These are phyloP conservation scores for Datisca glomerata DNA, from an alignment of 306 rosid genomes.

Conservation along the genomic window DNA sequence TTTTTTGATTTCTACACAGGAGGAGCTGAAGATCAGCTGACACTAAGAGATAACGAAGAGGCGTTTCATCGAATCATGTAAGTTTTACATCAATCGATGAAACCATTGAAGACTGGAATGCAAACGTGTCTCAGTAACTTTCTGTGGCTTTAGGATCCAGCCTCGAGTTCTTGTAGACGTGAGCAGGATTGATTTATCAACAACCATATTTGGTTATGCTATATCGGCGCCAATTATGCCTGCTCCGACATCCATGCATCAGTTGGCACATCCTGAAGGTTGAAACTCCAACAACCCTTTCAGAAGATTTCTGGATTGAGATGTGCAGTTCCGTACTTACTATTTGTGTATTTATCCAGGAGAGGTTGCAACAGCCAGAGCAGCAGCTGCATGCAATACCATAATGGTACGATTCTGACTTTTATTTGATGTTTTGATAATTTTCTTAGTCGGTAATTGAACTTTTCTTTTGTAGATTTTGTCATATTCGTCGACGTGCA, in stretches of 20 bases:
- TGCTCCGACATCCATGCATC: slow-evolving; percentile 45
- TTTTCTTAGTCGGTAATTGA: background rate
- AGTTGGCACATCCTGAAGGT: slow-evolving; percentile 56
- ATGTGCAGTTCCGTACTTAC: background rate
- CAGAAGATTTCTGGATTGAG: slow-evolving; percentile 1
- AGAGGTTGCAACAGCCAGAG: slow-evolving; percentile 66
- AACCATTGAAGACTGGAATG: background rate
- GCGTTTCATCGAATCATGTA: slow-evolving; percentile 52
- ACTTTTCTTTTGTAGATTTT: slow-evolving; percentile 21
- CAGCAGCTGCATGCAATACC: slow-evolving; percentile 52
- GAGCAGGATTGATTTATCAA: slow-evolving; percentile 46
- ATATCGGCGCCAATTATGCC: slow-evolving; percentile 46
- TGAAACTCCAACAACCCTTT: background rate
- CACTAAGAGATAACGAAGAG: slow-evolving; percentile 36
- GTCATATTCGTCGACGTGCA: slow-evolving; percentile 34
- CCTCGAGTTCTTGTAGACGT: slow-evolving; percentile 67
- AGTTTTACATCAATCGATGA: background rate
- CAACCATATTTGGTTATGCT: slow-evolving; percentile 35
- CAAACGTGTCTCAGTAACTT: background rate
- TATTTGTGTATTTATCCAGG: slow-evolving; percentile 22
- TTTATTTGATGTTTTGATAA: background rate
- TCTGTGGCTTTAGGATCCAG: slow-evolving; percentile 25
- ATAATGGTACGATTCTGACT: slow-evolving; percentile 40
- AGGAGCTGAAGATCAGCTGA: slow-evolving; percentile 57
- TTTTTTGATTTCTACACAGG: slow-evolving; percentile 42